Base-by-base conservation (phyloP, 495 filamentous ascomycete species). In the Aspergillus saccharolyticus region DNA sequence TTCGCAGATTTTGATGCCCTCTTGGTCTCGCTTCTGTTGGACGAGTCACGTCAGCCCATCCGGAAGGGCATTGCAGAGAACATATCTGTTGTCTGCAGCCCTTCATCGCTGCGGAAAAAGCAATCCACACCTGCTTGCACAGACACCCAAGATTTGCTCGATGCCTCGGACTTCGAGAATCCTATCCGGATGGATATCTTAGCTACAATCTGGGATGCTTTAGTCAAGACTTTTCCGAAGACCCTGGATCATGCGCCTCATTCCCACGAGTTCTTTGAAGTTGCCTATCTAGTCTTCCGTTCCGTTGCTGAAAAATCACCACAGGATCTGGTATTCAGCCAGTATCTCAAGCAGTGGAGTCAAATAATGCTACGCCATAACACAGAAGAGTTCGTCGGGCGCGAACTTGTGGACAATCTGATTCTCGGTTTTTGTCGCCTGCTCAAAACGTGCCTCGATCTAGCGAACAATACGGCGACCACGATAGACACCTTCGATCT, bases 251-350 rank as follows among this genome's bases (percentile, higher is more conserved):
- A 73, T 61, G 70, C 74, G 43, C 49, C 65, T 5, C 73, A 81
- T 51, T 78, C 80, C 12, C 72, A 78, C 52, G 78, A 89, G 56
- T 79, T 86, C 45, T 86, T 85, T 57, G 73, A 77, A 18, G 72
- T 78, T 54, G 70, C 78, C 42, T 70, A 78, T 4, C 64, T 65
- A 45, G 74, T 83, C 24, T 85, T 89, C 44, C 74, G 71, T 44
- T 79, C 75, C 16, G 70, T 90, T 22, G 74, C 78, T 14, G 77
- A 82, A 19, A 75, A 69, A 2, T 72, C 76, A 8, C 72, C 83
- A 1, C 64, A 66, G 2, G 72, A 75, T 44, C 59, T 89, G 18
- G 71, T 85, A 50, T 61, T 86, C 24, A 72, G 69, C 19, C 70
- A 73, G 22, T 83, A 81, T 58, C 64, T 84, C 19, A 59, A 67